phyloP scores from a whole-genome alignment of 345 rosid genomes.

The Arabis alpina region DNA sequence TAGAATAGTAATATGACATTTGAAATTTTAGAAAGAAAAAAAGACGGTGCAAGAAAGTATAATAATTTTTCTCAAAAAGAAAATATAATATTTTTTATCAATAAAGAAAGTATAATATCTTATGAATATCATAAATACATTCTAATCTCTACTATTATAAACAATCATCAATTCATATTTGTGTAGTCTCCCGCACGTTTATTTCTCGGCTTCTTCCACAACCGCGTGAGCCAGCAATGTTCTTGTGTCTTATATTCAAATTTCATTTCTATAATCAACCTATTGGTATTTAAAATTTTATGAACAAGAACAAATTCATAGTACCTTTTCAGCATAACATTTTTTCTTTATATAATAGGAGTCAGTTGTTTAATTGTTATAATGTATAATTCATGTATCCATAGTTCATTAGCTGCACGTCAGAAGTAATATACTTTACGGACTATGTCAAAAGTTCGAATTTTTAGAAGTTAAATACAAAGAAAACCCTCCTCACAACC shows the following conservation, averaged over 20 bases:
- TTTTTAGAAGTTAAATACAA: slow-evolving; percentile 19
- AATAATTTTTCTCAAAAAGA: too few species aligned
- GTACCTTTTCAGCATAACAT: slow-evolving; percentile 11
- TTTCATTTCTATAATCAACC: neutral
- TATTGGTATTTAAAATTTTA: neutral
- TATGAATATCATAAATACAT: too few species aligned
- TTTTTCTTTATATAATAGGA: neutral
- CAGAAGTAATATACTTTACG: neutral
- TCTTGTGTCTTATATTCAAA: neutral
- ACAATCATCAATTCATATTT: neutral
- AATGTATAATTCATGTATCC: slow-evolving; percentile 25
- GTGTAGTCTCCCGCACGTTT: slow-evolving; percentile 31
- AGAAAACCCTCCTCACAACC: slow-evolving; percentile 1
- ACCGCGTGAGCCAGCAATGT: slow-evolving; percentile 33
- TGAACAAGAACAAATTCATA: neutral
- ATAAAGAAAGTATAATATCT: too few species aligned
- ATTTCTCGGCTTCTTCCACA: neutral
- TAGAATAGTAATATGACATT: too few species aligned
- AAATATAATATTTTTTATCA: too few species aligned
- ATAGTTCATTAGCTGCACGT: slow-evolving; percentile 38
- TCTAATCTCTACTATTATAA: too few species aligned
- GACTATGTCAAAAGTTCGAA: slow-evolving; percentile 13
- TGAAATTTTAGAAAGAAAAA: too few species aligned
- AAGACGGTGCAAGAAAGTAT: too few species aligned
- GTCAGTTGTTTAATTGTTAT: neutral